Conservation (phyloP, 768 basidiomycete species). For the Mycena vitilis region DNA sequence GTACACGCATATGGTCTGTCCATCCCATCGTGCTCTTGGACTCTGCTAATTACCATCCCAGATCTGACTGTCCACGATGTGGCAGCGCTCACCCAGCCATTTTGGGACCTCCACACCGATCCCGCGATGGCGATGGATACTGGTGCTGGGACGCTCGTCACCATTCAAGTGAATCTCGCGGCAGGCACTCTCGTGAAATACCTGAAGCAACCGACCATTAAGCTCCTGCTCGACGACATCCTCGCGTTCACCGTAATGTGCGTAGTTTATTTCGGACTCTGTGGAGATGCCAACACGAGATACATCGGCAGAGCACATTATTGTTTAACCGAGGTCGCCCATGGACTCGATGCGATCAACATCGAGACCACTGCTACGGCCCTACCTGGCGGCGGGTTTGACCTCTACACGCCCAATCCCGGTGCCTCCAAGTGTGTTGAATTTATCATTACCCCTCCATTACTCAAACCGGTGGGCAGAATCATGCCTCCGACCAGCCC, state of each 20-base stretch:
- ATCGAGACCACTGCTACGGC: slow-evolving; percentile 71
- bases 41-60: background rate
- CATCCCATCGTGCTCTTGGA: background rate
- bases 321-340: slow-evolving; percentile 47
- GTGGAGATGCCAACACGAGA: background rate
- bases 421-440: slow-evolving; percentile 67
- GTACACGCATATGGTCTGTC: background rate
- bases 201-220: background rate
- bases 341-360: slow-evolving; percentile 71
- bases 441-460: background rate
- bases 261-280: background rate
- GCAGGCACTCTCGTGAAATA: slow-evolving; percentile 16
- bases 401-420: slow-evolving; percentile 66
- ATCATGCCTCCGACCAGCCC: slow-evolving; percentile 23
- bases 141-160: slow-evolving; percentile 11
- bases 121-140: slow-evolving; percentile 11
- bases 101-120: slow-evolving; percentile 18
- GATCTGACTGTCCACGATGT: slow-evolving; percentile 13
- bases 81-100: background rate
- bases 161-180: slow-evolving; percentile 24
- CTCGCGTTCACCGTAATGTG: slow-evolving; percentile 14
- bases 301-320: slow-evolving; percentile 5
- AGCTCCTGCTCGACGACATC: background rate
- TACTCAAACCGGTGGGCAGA: background rate
- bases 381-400: slow-evolving; percentile 57